Evolutionary conservation across 2,329 filamentous ascomycete genomes (phyloP).

Genomic region (Teratosphaeriaceae sp.): DNA sequence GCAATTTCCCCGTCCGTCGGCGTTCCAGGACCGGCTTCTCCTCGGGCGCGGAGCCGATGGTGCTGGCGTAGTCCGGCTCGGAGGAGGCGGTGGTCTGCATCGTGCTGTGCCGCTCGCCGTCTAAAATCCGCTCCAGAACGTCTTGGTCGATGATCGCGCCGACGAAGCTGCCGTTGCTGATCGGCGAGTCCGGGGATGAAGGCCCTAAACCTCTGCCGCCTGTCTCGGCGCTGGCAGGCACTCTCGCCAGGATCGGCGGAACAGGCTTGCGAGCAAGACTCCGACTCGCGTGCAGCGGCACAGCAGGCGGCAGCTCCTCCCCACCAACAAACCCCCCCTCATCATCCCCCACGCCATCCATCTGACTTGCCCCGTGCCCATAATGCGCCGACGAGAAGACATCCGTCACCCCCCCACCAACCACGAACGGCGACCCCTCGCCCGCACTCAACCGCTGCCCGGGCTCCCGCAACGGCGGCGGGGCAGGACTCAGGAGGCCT

Average conservation of each 20-base stretch:
- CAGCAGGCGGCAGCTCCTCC: conserved; percentile 22
- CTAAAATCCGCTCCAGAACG: conserved; percentile 33
- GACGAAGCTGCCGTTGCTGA: conserved; percentile 15
- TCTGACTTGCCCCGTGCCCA: neutral
- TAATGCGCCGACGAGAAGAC: conserved; percentile 16
- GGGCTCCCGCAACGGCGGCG: conserved; percentile 8
- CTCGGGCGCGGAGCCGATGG: conserved; percentile 38
- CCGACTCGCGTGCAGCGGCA: conserved; percentile 19
- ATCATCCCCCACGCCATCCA: neutral
- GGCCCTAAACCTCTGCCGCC: conserved; percentile 9
- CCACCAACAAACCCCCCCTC: neutral
- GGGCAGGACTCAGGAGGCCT: conserved; percentile 13
- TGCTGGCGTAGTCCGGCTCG: conserved; percentile 69
- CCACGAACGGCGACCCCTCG: conserved; percentile 35
- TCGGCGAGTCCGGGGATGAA: conserved; percentile 17
- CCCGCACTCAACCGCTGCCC: conserved; percentile 38
- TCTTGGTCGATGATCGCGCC: conserved; percentile 38
- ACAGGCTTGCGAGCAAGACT: conserved; percentile 26
- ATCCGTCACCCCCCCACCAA: conserved; percentile 22
- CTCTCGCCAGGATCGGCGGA: conserved; percentile 10
- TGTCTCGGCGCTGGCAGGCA: conserved; percentile 8
- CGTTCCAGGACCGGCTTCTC: conserved; percentile 52
- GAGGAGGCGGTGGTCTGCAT: conserved; percentile 40
- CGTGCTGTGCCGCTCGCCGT: conserved; percentile 17
- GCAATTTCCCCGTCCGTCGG: conserved; percentile 72